Conservation (phyloP, 1,284 basidiomycete genomes). For the Puccinia hordei region DNA sequence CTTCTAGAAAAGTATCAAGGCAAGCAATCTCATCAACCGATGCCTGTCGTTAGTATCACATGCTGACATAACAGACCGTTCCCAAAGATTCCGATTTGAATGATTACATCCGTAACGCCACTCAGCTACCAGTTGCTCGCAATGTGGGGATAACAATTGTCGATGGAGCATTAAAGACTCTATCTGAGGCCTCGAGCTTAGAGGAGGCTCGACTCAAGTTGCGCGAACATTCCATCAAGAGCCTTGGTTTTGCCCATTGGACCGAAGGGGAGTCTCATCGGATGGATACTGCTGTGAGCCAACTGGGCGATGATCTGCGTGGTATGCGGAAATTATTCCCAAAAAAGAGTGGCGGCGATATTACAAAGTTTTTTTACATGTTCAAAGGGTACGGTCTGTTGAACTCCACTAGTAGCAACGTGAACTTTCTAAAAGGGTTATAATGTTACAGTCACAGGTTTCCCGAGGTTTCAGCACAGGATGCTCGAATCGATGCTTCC, state of each 20-base stretch:
- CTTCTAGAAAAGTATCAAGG: conserved; percentile 26
- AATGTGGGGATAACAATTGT: conserved; percentile 39
- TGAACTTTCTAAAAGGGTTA: background rate
- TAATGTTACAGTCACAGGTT: conserved; percentile 26
- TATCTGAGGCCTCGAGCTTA: conserved; percentile 5
- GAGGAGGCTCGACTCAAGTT: conserved; percentile 29
- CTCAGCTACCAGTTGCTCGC: conserved; percentile 12
- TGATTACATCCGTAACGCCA: conserved; percentile 25
- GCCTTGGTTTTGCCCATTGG: conserved; percentile 39
- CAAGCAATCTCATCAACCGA: background rate
- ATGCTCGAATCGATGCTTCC: conserved; percentile 31
- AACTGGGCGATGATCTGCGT: conserved; percentile 47
- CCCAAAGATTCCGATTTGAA: conserved; percentile 9
- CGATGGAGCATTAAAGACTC: conserved; percentile 29
- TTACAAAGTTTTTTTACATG: conserved; percentile 48
- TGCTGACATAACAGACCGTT: background rate
- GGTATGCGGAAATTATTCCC: conserved; percentile 42
- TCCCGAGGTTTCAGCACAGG: conserved; percentile 33
- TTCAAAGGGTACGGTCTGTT: conserved; percentile 48
- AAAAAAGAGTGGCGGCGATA: conserved; percentile 34
- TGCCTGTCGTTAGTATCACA: background rate
- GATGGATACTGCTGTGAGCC: conserved; percentile 28
- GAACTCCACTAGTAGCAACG: background rate
- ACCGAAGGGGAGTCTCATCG: conserved; percentile 47
- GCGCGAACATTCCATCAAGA: conserved; percentile 13